Percentiles rank a stretch among this genome's conserved stretches.
phyloP scores from a whole-genome alignment of 805 yeast genomes.

The Ogataea methanolica region DNA sequence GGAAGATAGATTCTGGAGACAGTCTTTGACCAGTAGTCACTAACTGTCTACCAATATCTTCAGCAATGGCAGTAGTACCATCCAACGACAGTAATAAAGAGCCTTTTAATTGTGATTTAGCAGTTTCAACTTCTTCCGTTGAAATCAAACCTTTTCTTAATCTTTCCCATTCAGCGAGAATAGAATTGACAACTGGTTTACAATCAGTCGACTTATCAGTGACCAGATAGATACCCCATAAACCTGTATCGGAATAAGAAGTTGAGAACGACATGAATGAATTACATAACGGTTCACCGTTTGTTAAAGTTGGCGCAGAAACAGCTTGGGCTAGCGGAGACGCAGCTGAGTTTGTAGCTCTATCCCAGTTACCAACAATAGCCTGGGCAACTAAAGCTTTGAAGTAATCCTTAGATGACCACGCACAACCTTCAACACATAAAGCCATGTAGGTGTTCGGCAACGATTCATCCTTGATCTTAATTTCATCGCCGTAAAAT shows the following conservation, averaged over 20 bases:
- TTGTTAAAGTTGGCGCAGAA: constrained; percentile 36
- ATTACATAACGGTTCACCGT: constrained; percentile 73
- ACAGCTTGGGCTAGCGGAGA: constrained; percentile 75
- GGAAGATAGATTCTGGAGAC: constrained; percentile 69
- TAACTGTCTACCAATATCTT: constrained; percentile 95
- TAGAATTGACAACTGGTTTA: constrained; percentile 65
- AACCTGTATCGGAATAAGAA: constrained; percentile 93
- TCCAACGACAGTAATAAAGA: constrained; percentile 84
- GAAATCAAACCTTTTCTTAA: constrained; percentile 72
- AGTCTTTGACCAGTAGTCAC: constrained; percentile 86
- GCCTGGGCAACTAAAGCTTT: constrained; percentile 96
- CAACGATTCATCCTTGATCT: constrained; percentile 74
- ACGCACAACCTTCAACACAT: constrained; percentile 96
- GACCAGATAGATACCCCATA: constrained; percentile 94
- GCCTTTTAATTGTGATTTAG: constrained; percentile 93
- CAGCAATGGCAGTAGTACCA: constrained; percentile 94
- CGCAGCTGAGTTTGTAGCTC: constrained; percentile 83
- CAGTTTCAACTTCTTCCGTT: constrained; percentile 85
- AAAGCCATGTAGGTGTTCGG: constrained; percentile 90
- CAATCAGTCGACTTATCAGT: constrained; percentile 70
- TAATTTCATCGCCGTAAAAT: constrained; percentile 82
- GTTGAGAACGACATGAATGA: constrained; percentile 96
- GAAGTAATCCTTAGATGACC: constrained; percentile 95
- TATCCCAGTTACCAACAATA: constrained; percentile 95
- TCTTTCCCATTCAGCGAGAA: constrained; percentile 85